These are phyloP conservation scores for Pyricularia pennisetigena DNA, from an alignment of 2,329 filamentous ascomycete species.

Conservation along the genomic window DNA sequence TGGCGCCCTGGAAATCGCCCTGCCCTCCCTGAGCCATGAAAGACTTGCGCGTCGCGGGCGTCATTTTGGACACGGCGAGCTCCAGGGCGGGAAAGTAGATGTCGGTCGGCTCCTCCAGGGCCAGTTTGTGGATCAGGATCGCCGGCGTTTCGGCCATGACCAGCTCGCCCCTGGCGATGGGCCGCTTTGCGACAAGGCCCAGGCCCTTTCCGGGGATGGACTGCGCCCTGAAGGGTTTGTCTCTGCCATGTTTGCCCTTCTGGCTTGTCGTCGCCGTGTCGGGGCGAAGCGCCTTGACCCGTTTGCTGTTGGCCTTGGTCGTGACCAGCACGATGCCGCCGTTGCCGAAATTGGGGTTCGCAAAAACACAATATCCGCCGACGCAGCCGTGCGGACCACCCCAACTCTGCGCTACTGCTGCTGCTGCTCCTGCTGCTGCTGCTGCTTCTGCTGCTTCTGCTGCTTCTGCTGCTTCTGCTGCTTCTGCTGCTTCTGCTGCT, in stretches of 20 bases:
- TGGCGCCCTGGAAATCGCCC: conserved; percentile 14
- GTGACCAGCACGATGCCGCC: conserved; percentile 13
- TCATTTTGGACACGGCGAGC: conserved; percentile 18
- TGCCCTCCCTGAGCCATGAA: conserved; percentile 21
- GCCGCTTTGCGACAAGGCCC: conserved; percentile 24
- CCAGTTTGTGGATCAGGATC: conserved; percentile 18
- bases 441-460: neutral
- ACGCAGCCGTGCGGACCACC: conserved; percentile 8
- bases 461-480: neutral
- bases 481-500: neutral
- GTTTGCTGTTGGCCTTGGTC: conserved; percentile 7
- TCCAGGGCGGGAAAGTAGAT: conserved; percentile 17
- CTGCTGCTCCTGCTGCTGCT: neutral
- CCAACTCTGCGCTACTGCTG: neutral
- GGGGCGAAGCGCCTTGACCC: conserved; percentile 1
- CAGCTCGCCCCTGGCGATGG: conserved; percentile 23
- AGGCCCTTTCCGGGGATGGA: conserved; percentile 23
- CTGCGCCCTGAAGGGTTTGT: conserved; percentile 17
- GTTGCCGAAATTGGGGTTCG: conserved; percentile 9
- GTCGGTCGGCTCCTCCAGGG: conserved; percentile 11
- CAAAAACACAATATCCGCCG: conserved; percentile 12
- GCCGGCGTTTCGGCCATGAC: conserved; percentile 22
- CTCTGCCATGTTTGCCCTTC: conserved; percentile 3
- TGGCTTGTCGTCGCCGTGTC: neutral
- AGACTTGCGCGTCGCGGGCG: conserved; percentile 9